A percentile compares a stretch with the other conserved stretches of the same genome.
Evolutionary conservation across 768 basidiomycete species (phyloP).

Genomic region (Hericium rajendrae): DNA sequence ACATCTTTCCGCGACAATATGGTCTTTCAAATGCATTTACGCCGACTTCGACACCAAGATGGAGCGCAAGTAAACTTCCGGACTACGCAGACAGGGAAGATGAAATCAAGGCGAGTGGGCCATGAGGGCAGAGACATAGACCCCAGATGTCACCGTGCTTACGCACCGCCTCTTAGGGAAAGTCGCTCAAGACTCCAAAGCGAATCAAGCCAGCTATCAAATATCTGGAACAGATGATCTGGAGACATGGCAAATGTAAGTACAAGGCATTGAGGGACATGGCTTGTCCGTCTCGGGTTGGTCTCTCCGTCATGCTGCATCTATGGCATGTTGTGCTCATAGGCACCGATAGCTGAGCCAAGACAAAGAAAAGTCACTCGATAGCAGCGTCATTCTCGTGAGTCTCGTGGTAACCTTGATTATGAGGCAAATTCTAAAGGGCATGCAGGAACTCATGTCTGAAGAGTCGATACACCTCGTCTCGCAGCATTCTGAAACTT

Average conservation of each 20-base stretch:
- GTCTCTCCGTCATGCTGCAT: background rate
- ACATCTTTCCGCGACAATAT: conserved; percentile 80
- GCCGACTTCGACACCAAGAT: conserved; percentile 8
- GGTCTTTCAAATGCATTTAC: conserved; percentile 53
- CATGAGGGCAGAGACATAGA: background rate
- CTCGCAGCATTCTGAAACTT: conserved; percentile 38
- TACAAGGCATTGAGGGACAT: conserved; percentile 56
- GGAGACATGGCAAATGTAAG: conserved; percentile 58
- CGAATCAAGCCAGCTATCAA: conserved; percentile 48
- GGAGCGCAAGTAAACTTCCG: conserved; percentile 24
- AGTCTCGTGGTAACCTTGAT: background rate
- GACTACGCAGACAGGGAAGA: conserved; percentile 53
- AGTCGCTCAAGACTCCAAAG: conserved; percentile 57
- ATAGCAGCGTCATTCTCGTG: conserved; percentile 59
- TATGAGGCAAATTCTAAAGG: background rate
- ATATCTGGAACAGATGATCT: conserved; percentile 51
- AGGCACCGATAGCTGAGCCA: conserved; percentile 26
- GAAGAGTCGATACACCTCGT: conserved; percentile 48
- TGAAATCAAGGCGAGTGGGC: conserved; percentile 52
- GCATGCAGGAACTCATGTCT: conserved; percentile 61
- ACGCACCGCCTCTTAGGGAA: conserved; percentile 14
- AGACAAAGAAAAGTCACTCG: conserved; percentile 34
- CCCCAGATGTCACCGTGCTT: too few relatives aligned
- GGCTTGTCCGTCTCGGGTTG: conserved; percentile 73
- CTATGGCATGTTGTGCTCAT: too few relatives aligned